These are phyloP conservation scores for Exserohilum turcica DNA, from an alignment of 2,329 filamentous ascomycete genomes.

Conservation along the genomic window DNA sequence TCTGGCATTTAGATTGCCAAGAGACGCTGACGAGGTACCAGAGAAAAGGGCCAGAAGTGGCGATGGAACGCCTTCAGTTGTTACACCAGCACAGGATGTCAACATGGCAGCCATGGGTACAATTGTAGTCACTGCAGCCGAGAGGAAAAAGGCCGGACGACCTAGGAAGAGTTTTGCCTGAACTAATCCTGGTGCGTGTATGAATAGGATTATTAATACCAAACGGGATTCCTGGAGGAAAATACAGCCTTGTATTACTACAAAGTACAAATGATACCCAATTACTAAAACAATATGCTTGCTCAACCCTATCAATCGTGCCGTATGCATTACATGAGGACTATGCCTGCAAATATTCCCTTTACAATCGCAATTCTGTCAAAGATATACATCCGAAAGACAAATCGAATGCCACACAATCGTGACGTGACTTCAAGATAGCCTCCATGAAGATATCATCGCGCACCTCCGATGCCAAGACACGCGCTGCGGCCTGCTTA, in stretches of 20 bases:
- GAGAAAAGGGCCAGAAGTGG: conserved; percentile 25
- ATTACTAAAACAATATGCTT: background rate
- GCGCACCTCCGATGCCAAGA: conserved; percentile 13
- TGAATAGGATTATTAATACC: background rate
- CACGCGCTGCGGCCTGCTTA: conserved; percentile 6
- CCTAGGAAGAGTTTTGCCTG: conserved; percentile 33
- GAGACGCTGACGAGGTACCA: conserved; percentile 37
- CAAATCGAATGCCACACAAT: too few relatives aligned
- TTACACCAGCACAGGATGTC: conserved; percentile 26
- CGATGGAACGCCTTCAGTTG: conserved; percentile 27
- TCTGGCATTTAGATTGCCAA: conserved; percentile 61
- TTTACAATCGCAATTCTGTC: background rate
- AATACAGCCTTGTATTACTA: background rate
- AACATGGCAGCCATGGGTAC: conserved; percentile 15
- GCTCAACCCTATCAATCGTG: background rate
- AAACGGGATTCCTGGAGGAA: background rate
- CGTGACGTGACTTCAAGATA: too few relatives aligned
- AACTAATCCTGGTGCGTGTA: background rate
- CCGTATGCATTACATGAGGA: background rate
- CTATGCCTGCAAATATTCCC: too few relatives aligned
- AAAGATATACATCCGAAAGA: background rate
- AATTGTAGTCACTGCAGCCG: conserved; percentile 6
- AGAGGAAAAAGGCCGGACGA: conserved; percentile 34
- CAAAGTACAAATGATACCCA: conserved; percentile 23
- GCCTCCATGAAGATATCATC: background rate